phyloP scores from a whole-genome alignment of 805 yeast genomes.

The Candida glaebosa region DNA sequence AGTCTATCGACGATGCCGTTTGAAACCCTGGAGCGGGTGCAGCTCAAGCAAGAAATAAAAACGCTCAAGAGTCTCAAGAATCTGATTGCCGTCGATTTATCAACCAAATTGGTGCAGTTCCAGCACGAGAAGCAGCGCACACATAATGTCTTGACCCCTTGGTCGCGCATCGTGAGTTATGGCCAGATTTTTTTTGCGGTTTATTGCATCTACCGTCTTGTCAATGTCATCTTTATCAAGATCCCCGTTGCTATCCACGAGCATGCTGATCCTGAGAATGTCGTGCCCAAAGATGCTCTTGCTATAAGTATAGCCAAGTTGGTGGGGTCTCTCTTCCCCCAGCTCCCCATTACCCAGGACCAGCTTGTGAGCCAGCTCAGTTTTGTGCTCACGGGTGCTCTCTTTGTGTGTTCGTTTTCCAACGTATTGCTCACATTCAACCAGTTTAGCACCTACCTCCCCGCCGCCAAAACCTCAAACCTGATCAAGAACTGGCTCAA shows the following conservation, averaged over 20 bases:
- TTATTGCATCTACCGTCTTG: conserved; percentile 49
- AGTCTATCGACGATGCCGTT: conserved; percentile 24
- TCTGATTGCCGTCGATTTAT: conserved; percentile 28
- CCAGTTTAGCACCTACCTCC: conserved; percentile 38
- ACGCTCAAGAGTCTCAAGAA: conserved; percentile 30
- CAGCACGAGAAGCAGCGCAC: conserved; percentile 11
- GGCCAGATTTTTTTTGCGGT: conserved; percentile 32
- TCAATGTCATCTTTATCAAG: conserved; percentile 38
- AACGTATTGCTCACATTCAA: conserved; percentile 61
- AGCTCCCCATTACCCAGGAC: conserved; percentile 31
- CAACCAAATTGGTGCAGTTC: conserved; percentile 14
- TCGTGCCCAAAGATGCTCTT: conserved; percentile 39
- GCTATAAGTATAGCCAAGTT: conserved; percentile 47
- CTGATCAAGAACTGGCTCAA: conserved; percentile 28
- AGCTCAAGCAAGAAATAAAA: conserved; percentile 37
- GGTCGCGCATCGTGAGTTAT: conserved; percentile 9
- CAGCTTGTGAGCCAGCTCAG: conserved; percentile 44
- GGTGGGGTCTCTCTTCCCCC: conserved; percentile 22
- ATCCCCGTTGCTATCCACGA: conserved; percentile 26
- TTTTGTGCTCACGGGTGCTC: conserved; percentile 52
- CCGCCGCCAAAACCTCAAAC: conserved; percentile 13
- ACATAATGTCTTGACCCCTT: conserved; percentile 4
- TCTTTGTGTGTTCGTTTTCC: conserved; percentile 62
- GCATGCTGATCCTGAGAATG: conserved; percentile 3
- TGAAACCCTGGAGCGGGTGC: conserved; percentile 17